Evolutionary conservation across 495 filamentous ascomycete species (phyloP).

Genomic region (Aspergillus avenaceus): DNA sequence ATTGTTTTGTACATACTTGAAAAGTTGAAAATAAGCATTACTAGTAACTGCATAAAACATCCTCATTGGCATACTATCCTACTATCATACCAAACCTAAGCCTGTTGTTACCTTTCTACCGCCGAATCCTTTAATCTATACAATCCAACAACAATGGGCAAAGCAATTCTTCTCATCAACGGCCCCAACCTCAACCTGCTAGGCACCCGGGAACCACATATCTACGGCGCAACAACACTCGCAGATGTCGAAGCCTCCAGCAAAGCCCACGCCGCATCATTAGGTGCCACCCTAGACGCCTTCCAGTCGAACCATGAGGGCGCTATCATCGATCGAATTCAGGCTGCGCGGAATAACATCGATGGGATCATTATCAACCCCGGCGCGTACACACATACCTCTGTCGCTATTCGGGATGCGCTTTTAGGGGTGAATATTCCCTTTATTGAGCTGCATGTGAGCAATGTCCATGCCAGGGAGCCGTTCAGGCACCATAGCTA

Average conservation of each 20-base stretch:
- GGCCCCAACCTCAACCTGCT: conserved; percentile 80
- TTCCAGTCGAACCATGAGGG: conserved; percentile 71
- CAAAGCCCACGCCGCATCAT: conserved; percentile 35
- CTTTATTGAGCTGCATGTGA: conserved; percentile 69
- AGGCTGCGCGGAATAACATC: conserved; percentile 46
- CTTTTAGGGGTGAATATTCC: conserved; percentile 59
- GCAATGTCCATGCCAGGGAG: conserved; percentile 64
- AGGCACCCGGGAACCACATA: conserved; percentile 64
- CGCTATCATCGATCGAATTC: conserved; percentile 57
- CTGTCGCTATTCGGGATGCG: conserved; percentile 64
- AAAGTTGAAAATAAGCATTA: too few species aligned
- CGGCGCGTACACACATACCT: conserved; percentile 64
- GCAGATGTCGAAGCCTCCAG: conserved; percentile 48
- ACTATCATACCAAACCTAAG: too few species aligned
- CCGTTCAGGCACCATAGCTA: conserved; percentile 60
- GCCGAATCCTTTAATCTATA: neutral
- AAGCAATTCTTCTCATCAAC: conserved; percentile 69
- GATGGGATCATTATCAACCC: conserved; percentile 68
- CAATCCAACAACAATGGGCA: conserved; percentile 24
- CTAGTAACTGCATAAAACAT: too few species aligned
- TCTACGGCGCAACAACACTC: conserved; percentile 65
- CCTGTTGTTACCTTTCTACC: neutral
- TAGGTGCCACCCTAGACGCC: conserved; percentile 38
- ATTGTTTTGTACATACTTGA: too few species aligned
- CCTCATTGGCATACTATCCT: too few species aligned